Evolutionary conservation across 1,139 yeast species (phyloP).

Genomic region (Blastobotrys apis): DNA sequence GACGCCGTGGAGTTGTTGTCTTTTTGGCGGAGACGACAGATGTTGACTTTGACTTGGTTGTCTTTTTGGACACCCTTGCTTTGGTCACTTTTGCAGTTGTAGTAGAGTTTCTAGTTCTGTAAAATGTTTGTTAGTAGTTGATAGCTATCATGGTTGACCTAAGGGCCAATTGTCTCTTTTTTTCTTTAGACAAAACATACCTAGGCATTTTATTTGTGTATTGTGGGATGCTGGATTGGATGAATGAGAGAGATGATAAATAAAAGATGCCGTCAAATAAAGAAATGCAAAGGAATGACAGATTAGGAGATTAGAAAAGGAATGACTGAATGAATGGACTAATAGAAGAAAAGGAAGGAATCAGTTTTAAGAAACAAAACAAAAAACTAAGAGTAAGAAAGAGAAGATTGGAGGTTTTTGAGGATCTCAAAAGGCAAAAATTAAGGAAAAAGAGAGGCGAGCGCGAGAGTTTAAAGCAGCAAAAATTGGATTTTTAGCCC

Average conservation of each 20-base stretch:
- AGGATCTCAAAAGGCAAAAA: not conserved
- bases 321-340: not conserved
- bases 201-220: not conserved
- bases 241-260: not conserved
- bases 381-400: not conserved
- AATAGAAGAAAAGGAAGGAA: not conserved
- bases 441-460: not conserved
- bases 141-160: not conserved
- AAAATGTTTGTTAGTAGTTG: not conserved
- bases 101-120: not conserved
- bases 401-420: not conserved
- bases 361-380: not conserved
- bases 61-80: not conserved
- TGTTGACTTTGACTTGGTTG: not conserved
- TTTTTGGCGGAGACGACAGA: not conserved
- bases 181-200: not conserved
- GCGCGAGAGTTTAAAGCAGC: no score
- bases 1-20: not conserved
- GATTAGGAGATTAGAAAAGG: not conserved
- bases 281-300: no score
- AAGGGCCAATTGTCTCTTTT: not conserved
- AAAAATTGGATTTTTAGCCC: no score
- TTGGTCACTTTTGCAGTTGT: not conserved
- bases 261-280: not conserved
- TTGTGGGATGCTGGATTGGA: not conserved